Evolutionary conservation across 768 basidiomycete genomes (phyloP), one percentile per base, ranked within the genome.

Genomic region (Auricularia cornea): DNA sequence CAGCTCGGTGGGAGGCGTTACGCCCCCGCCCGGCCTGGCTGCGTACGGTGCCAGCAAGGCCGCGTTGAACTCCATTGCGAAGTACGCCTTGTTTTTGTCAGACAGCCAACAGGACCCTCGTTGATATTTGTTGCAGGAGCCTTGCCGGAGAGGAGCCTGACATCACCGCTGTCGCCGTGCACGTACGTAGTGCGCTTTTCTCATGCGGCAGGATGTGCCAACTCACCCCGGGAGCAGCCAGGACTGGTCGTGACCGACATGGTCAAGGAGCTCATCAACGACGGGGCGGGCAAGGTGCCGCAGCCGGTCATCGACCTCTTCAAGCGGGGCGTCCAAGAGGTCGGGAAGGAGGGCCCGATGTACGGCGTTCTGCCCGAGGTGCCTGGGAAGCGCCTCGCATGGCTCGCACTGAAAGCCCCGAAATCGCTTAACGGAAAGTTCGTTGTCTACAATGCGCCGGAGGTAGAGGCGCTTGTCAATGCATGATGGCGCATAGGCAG

Each of bases 1-100:
- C 44, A 92, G 90, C 69, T 94, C 91, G 18, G 80, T 83, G 16
- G 86, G 86, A 59, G 83, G 80, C 18, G 80, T 73, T 1, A 72
- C 84, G 5, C n/a, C 51, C 8, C 51, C 51, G 51, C 51, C 51
- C 28, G 88, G 85, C 2, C 95, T 91, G 92, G 92, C 84, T 1
- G 83, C 89, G 0, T 93, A 92, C 73, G 89, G 83, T 65, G 88
- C 94, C 12, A 79, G 82, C 64, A 95, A 98, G 73, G 93, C 95
- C 1, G 93, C 92, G 1, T 80, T 94, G 84, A 97, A 95, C 73
- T 89, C 87, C 23, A 76, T 97, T 51, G 86, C 84, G 76, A 83
- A 89, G 90, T 88, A 52, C 33, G 71, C 23, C 38, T 59, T n/a
- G 18, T 31, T 14, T 12, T 30, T 59, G 14, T 33, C 48, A n/a